phyloP scores from a whole-genome alignment of 176 grass and related monocot genomes.

The Metroxylon sagu region DNA sequence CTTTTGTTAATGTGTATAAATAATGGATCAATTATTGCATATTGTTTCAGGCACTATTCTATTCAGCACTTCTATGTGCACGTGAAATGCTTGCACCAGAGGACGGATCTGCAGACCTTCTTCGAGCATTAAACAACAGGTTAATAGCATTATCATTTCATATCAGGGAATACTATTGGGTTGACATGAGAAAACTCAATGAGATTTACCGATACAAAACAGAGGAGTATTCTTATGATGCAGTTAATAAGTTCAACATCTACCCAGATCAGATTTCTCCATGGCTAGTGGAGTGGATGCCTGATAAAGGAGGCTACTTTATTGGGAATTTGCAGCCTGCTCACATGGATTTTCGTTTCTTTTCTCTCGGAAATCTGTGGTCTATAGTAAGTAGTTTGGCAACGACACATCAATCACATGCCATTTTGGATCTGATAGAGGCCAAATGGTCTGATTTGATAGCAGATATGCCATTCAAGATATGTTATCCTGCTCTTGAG shows the following conservation, averaged over 20 bases:
- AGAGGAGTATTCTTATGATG: constrained; percentile 88
- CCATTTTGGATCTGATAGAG: constrained; percentile 79
- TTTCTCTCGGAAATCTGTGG: constrained; percentile 79
- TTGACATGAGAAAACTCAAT: constrained; percentile 75
- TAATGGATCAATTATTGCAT: constrained; percentile 1
- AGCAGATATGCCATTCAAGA: constrained; percentile 78
- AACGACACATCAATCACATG: constrained; percentile 64
- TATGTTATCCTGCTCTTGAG: constrained; percentile 89
- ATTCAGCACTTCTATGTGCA: constrained; percentile 74
- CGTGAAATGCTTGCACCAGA: constrained; percentile 79
- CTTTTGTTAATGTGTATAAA: neutral
- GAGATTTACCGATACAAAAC: constrained; percentile 95
- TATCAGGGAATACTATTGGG: constrained; percentile 86
- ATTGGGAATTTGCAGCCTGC: constrained; percentile 90
- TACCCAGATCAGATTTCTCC: constrained; percentile 80
- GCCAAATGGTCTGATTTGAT: constrained; percentile 88
- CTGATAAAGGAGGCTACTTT: constrained; percentile 67
- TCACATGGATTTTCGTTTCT: constrained; percentile 87
- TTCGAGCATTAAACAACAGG: constrained; percentile 75
- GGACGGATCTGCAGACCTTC: constrained; percentile 83
- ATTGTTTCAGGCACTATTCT: constrained; percentile 71
- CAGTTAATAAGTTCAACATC: constrained; percentile 92
- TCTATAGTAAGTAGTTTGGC: constrained; percentile 76
- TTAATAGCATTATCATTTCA: constrained; percentile 80
- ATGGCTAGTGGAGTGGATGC: constrained; percentile 92